Conservation (phyloP, 495 filamentous ascomycete genomes). For the Umbilicaria muhlenbergii region DNA sequence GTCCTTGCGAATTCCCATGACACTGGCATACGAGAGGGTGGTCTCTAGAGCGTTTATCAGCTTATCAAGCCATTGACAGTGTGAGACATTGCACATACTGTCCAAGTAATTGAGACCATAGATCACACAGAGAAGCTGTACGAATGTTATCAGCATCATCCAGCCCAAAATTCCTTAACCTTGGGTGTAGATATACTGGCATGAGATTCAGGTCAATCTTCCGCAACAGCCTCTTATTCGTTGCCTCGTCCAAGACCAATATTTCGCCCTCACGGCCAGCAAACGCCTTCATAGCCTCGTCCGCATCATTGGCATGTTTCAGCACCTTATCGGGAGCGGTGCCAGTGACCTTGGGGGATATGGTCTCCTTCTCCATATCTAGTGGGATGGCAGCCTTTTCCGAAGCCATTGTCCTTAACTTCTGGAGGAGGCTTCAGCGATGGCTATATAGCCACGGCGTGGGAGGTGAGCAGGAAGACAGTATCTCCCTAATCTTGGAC, state of each 20-base stretch:
- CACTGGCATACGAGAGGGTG: constrained; percentile 44
- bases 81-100: constrained; percentile 20
- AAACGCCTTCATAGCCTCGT: constrained; percentile 45
- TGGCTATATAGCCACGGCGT: too few relatives aligned
- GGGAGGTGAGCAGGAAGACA: too few relatives aligned
- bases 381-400: constrained; percentile 10
- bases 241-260: constrained; percentile 36
- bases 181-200: constrained; percentile 24
- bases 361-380: constrained; percentile 14
- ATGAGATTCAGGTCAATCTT: constrained; percentile 48
- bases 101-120: constrained; percentile 52
- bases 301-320: constrained; percentile 41
- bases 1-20: constrained; percentile 44
- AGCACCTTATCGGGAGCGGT: constrained; percentile 20
- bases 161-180: not conserved
- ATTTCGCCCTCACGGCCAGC: constrained; percentile 28
- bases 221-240: constrained; percentile 35
- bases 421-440: too few relatives aligned
- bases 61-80: not conserved
- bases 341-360: constrained; percentile 12
- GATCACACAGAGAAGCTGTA: constrained; percentile 32
- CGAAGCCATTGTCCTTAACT: too few relatives aligned
- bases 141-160: constrained; percentile 6
- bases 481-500: too few relatives aligned
- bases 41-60: constrained; percentile 27